Conservation (phyloP, 768 basidiomycete species). For the Cystobasidium onofrii region DNA sequence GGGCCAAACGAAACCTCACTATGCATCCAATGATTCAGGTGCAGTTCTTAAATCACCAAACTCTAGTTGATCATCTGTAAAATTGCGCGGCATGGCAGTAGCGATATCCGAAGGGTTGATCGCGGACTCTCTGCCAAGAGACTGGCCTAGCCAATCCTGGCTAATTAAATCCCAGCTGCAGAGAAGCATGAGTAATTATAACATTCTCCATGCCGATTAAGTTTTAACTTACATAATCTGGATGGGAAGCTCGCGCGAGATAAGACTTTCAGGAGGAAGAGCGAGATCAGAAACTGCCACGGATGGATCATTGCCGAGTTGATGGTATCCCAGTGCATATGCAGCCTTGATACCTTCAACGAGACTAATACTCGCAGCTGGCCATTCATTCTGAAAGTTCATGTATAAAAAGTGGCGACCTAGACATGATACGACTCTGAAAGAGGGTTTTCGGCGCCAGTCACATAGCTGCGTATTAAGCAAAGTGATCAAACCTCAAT, state of each 20-base stretch:
- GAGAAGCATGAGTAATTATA: too few species aligned
- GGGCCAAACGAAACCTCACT: neutral
- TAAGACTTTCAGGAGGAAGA: neutral
- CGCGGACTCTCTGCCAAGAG: neutral
- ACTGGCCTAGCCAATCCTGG: constrained; percentile 3
- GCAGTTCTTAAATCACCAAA: neutral
- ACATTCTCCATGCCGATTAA: neutral
- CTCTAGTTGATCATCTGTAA: neutral
- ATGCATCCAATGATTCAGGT: neutral
- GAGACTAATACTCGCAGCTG: constrained; percentile 6
- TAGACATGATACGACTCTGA: neutral
- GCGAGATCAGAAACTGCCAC: neutral
- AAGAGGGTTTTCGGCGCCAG: neutral
- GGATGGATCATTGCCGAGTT: neutral
- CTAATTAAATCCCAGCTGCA: neutral
- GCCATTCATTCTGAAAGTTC: neutral
- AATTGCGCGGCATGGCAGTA: neutral
- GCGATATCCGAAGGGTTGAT: neutral
- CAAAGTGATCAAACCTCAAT: too few species aligned
- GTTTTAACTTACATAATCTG: neutral
- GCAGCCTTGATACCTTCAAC: constrained; percentile 17
- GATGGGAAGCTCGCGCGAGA: neutral
- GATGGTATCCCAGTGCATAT: neutral
- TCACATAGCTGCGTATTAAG: neutral
- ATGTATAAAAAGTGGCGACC: neutral